A percentile compares a stretch with the other conserved stretches of the same genome.
phyloP scores from a whole-genome alignment of 345 rosid genomes.

The Sisymbrium irio region DNA sequence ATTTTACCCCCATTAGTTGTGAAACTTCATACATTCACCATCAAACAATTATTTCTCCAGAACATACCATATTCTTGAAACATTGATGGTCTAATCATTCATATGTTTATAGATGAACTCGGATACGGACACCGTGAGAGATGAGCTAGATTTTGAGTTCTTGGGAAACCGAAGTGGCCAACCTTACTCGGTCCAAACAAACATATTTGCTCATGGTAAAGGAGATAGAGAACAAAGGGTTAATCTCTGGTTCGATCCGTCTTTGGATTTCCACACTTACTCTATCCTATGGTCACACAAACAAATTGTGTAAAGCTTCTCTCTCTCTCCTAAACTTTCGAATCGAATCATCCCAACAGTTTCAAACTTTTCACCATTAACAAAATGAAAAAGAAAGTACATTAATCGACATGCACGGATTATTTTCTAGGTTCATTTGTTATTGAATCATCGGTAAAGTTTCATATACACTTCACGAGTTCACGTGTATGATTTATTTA shows the following conservation, averaged over 20 bases:
- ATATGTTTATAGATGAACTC: slow-evolving; percentile 65
- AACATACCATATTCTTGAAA: background rate
- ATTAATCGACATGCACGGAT: no score
- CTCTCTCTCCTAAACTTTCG: background rate
- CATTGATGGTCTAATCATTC: background rate
- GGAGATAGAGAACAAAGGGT: slow-evolving; percentile 89
- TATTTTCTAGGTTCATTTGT: background rate
- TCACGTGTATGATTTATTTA: background rate
- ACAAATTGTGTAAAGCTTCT: slow-evolving; percentile 65
- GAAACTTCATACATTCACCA: background rate
- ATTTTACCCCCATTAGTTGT: background rate
- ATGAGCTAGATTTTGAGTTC: slow-evolving; percentile 92
- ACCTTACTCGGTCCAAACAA: slow-evolving; percentile 92
- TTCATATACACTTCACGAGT: background rate
- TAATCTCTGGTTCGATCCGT: slow-evolving; percentile 94
- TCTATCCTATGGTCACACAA: slow-evolving; percentile 71
- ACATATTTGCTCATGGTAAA: slow-evolving; percentile 83
- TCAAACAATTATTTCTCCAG: background rate
- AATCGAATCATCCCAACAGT: background rate
- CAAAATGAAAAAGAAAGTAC: background rate
- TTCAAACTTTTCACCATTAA: background rate
- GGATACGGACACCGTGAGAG: slow-evolving; percentile 58
- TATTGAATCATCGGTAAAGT: background rate
- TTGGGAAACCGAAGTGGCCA: slow-evolving; percentile 85
- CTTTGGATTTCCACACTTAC: slow-evolving; percentile 71